These are phyloP conservation scores for Fraxinus nigra DNA, from an alignment of 305 asterid genomes.

Conservation along the genomic window DNA sequence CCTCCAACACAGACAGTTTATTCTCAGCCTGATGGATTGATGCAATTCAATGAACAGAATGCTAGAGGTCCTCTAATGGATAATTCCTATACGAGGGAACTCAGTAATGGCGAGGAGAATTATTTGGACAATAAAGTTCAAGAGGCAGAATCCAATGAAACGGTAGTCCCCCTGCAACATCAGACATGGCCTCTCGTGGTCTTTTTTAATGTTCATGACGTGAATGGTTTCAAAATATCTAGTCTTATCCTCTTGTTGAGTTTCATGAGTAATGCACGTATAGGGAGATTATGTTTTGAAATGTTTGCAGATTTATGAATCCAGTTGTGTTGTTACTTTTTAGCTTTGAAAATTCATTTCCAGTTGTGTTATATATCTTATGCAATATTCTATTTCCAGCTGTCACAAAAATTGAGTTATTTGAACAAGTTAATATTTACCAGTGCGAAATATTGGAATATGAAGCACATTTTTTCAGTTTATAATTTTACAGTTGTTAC, in stretches of 20 bases:
- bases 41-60: slow-evolving; percentile 58
- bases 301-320: slow-evolving; percentile 17
- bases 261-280: not conserved
- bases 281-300: not conserved
- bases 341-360: not conserved
- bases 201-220: slow-evolving; percentile 5
- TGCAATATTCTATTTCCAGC: not conserved
- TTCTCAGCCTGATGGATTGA: slow-evolving; percentile 57
- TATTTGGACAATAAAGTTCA: slow-evolving; percentile 36
- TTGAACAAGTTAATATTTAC: slow-evolving; percentile 20
- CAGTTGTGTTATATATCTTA: not conserved
- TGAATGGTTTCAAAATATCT: slow-evolving; percentile 3
- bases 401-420: slow-evolving; percentile 4
- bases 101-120: slow-evolving; percentile 55
- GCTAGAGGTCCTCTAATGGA: slow-evolving; percentile 40
- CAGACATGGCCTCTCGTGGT: not conserved
- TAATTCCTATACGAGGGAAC: slow-evolving; percentile 47
- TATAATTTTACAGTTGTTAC: not conserved
- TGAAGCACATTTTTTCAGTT: slow-evolving; percentile 1
- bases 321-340: slow-evolving; percentile 2
- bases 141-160: slow-evolving; percentile 46
- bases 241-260: slow-evolving; percentile 15
- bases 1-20: slow-evolving; percentile 56
- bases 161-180: slow-evolving; percentile 36
- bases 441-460: not conserved